phyloP scores from a whole-genome alignment of 2,329 filamentous ascomycete species.

The Colletotrichum sp. region DNA sequence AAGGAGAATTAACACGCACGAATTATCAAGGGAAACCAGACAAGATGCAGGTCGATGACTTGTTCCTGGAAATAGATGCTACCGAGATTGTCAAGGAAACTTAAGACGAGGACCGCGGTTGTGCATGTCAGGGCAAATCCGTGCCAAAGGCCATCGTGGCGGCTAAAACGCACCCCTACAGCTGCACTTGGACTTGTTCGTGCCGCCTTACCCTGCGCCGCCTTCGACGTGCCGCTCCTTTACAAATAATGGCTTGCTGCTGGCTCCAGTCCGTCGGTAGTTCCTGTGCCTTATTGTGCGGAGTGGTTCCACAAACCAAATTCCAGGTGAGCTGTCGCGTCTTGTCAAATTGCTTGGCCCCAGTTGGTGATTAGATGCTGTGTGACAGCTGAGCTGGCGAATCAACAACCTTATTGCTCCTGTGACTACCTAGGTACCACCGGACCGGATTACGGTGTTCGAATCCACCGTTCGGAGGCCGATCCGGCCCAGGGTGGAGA shows the following conservation, averaged over 20 bases:
- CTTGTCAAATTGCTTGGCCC: not conserved
- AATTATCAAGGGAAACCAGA: not conserved
- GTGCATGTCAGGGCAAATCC: not conserved
- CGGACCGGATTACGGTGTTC: not conserved
- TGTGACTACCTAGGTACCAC: not conserved
- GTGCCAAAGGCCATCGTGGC: not conserved
- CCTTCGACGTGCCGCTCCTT: not conserved
- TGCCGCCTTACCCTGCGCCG: not conserved
- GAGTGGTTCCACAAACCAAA: not conserved
- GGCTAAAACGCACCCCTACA: not conserved
- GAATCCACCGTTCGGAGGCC: not conserved
- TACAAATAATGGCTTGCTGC: not conserved
- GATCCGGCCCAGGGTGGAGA: not conserved
- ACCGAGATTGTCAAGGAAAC: conserved; percentile 3
- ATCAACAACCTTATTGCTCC: not conserved
- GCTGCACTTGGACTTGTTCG: not conserved
- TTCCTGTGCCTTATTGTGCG: not conserved
- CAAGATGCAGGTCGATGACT: not conserved
- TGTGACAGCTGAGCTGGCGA: not conserved
- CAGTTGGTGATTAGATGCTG: not conserved
- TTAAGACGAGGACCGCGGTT: not conserved
- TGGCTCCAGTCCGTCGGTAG: not conserved
- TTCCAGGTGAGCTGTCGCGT: not conserved
- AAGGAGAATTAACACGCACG: not conserved
- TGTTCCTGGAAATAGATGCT: not conserved